Evolutionary conservation across 345 rosid genomes (phyloP).

Genomic region (Sonneratia alba): DNA sequence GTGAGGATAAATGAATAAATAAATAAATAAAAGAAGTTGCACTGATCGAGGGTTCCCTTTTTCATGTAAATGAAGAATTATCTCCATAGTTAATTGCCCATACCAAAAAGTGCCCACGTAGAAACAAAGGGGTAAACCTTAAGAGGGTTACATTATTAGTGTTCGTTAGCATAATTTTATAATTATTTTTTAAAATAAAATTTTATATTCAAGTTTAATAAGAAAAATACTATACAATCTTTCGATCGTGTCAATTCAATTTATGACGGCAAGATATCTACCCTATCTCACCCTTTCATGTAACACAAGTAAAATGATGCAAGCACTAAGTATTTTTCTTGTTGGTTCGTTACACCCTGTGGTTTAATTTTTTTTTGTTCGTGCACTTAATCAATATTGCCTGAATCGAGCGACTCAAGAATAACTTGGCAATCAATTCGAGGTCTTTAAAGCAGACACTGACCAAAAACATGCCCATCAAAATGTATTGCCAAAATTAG

Average conservation of each 20-base stretch:
- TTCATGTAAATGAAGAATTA: slow-evolving; percentile 6
- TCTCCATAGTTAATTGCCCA: neutral
- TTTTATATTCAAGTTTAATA: no score
- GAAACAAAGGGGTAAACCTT: neutral
- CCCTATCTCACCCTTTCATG: no score
- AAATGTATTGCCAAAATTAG: neutral
- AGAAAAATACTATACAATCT: no score
- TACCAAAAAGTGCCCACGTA: slow-evolving; percentile 4
- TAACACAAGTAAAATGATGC: no score
- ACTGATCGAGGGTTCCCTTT: slow-evolving; percentile 14
- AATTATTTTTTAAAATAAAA: no score
- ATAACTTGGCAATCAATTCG: neutral
- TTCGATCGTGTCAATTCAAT: no score
- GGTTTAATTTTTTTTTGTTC: no score
- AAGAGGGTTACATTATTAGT: neutral
- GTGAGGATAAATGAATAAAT: neutral
- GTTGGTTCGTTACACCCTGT: no score
- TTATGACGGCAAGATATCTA: no score
- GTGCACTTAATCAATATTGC: no score
- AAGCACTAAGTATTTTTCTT: neutral
- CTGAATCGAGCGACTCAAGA: no score
- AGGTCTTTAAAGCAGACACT: neutral
- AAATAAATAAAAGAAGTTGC: neutral
- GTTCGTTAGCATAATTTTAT: no score
- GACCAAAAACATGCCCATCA: neutral